Base-by-base conservation (phyloP, 805 yeast genomes). In the Peterozyma xylosa region DNA sequence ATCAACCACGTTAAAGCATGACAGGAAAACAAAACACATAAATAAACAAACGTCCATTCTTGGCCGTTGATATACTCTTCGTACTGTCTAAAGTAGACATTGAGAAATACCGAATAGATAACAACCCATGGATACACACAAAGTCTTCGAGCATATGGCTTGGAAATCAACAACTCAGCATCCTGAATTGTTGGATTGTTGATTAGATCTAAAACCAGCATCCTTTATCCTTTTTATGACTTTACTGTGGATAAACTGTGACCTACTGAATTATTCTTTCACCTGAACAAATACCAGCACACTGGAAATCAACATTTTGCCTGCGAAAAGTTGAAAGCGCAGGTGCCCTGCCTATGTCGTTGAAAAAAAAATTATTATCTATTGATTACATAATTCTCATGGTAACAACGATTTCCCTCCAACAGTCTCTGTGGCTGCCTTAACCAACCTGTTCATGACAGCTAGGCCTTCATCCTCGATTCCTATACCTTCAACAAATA, bases 1-100 rank as follows among this genome's bases (percentile, higher is more conserved):
- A 88, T 76, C 60, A 91, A 75, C 82, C 89, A 74, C 46, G 91
- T 68, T 59, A 91, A 68, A 37, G 81, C 67, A 58, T 91, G 95
- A 46, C 84, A 48, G 2, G 96, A 78, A 33, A 83, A 61, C 42
- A 90, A 70, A 5, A 89, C 62, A 48, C 95, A 83, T 18, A 88
- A 68, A 56, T 78, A 90, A 33, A 91, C 93, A 61, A 86, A 87
- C 0, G 98, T 93, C 98, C 99, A 93, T 66, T 91, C 99, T 38
- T 83, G 74, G 21, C 96, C 96, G 38, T 75, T 84, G 56, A 91
- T 84, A 59, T 86, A 86, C 46, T 65, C 69, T 46, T 91, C 98
- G 62, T 91, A 91, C 45, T 81, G 77, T 48, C 67, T 65, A 47
- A 62, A 55, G 60, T 86, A 91, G 35, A 86, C 60, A 54, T 84